A percentile compares a stretch with the other conserved stretches of the same genome.
Conservation (phyloP, 2,329 filamentous ascomycete genomes). For the Emmonsia crescens region DNA sequence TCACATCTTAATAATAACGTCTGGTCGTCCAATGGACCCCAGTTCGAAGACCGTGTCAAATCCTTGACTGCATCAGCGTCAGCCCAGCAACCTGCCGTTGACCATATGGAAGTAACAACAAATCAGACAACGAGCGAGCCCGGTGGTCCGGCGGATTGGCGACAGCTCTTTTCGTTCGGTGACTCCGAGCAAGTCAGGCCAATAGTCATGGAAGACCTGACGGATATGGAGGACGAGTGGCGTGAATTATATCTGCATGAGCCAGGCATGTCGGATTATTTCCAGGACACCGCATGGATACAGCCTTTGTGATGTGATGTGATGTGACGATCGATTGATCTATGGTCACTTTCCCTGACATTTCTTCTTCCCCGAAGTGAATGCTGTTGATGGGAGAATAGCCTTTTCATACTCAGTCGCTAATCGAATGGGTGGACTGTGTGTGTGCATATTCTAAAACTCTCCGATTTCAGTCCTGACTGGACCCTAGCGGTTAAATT, state of each 20-base stretch:
- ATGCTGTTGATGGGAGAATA: neutral
- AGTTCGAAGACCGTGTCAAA: slow-evolving; percentile 9
- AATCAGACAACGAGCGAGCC: slow-evolving; percentile 23
- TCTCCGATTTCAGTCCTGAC: neutral
- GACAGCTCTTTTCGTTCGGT: slow-evolving; percentile 32
- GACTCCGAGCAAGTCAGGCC: slow-evolving; percentile 29
- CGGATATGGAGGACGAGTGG: slow-evolving; percentile 35
- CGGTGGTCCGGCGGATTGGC: slow-evolving; percentile 30
- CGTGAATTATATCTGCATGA: slow-evolving; percentile 37
- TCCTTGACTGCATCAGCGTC: neutral
- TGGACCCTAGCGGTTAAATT: neutral
- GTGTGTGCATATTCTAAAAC: neutral
- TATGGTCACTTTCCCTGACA: neutral
- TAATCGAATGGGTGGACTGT: neutral
- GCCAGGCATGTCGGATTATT: slow-evolving; percentile 31
- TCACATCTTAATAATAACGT: slow-evolving; percentile 2
- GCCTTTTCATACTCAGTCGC: neutral
- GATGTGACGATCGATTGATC: neutral
- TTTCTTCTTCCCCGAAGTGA: neutral
- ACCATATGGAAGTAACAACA: slow-evolving; percentile 7
- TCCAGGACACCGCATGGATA: slow-evolving; percentile 32
- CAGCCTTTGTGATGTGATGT: slow-evolving; percentile 15
- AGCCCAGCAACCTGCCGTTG: slow-evolving; percentile 1
- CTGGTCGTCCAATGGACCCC: slow-evolving; percentile 4
- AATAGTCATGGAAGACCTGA: slow-evolving; percentile 28